Conservation (phyloP, 176 grass and related monocot species). For the Carex parvula region DNA sequence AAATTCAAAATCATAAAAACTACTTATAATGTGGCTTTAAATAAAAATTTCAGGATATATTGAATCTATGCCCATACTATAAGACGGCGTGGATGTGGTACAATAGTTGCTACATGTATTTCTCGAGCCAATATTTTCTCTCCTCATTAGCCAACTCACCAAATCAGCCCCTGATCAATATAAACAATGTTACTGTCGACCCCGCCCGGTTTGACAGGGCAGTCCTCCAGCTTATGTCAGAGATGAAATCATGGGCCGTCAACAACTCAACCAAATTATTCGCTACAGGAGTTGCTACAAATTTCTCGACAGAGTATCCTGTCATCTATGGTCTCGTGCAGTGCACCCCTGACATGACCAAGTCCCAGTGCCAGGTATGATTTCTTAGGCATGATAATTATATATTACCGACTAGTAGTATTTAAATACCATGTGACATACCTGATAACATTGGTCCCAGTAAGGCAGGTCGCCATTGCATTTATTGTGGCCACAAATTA, state of each 20-base stretch:
- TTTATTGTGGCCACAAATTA: background rate
- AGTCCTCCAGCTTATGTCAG: slow-evolving; percentile 5
- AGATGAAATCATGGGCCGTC: slow-evolving; percentile 9
- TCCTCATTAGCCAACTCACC: slow-evolving; percentile 39
- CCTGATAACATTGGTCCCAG: too few relatives aligned
- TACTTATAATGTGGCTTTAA: background rate
- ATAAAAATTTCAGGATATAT: slow-evolving; percentile 17
- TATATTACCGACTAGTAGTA: background rate
- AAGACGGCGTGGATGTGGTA: slow-evolving; percentile 36
- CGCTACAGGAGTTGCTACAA: slow-evolving; percentile 3
- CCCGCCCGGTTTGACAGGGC: background rate
- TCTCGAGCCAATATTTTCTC: slow-evolving; percentile 50
- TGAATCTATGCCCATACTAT: slow-evolving; percentile 25
- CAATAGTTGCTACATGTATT: slow-evolving; percentile 40
- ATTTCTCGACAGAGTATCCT: background rate
- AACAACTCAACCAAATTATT: slow-evolving; percentile 21
- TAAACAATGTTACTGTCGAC: background rate
- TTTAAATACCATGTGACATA: background rate
- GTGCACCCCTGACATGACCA: slow-evolving; percentile 42
- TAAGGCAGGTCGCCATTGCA: background rate
- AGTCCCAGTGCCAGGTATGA: slow-evolving; percentile 29
- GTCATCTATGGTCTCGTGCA: slow-evolving; percentile 41
- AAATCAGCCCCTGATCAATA: background rate
- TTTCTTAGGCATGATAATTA: background rate
- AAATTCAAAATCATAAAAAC: background rate